Evolutionary conservation across 2,329 filamentous ascomycete species (phyloP).

Genomic region (Neospermospora avenae): DNA sequence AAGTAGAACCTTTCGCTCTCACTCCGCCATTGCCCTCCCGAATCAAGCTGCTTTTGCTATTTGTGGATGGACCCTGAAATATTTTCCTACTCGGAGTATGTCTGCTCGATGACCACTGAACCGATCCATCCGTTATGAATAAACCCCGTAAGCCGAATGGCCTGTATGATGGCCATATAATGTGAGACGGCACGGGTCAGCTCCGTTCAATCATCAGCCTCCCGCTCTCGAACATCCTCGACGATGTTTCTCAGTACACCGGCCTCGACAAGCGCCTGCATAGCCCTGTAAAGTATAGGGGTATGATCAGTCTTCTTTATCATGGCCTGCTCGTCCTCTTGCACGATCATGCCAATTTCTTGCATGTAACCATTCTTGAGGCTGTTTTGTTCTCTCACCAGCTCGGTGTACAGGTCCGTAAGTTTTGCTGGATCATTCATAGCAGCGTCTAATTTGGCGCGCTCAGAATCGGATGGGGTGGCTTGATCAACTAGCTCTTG

Average conservation of each 20-base stretch:
- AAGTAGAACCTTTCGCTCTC: background rate
- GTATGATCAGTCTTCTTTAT: slow-evolving; percentile 65
- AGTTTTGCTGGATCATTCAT: slow-evolving; percentile 29
- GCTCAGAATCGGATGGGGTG: background rate
- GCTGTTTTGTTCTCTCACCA: slow-evolving; percentile 41
- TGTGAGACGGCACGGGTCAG: background rate
- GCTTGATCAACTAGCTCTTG: background rate
- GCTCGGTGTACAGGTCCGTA: slow-evolving; percentile 38
- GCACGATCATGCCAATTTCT: slow-evolving; percentile 45
- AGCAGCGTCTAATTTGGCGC: slow-evolving; percentile 15
- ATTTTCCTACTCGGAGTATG: no score
- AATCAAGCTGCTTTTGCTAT: no score
- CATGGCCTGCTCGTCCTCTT: slow-evolving; percentile 50
- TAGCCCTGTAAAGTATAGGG: slow-evolving; percentile 65
- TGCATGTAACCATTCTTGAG: slow-evolving; percentile 46
- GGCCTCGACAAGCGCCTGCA: slow-evolving; percentile 65
- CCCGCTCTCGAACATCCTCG: slow-evolving; percentile 1
- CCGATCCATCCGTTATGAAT: background rate
- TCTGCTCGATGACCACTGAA: no score
- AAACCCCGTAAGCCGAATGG: no score
- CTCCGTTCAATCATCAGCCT: background rate
- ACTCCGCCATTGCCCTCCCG: no score
- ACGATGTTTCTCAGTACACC: slow-evolving; percentile 51
- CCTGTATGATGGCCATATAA: background rate
- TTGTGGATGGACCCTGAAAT: no score